A percentile compares a stretch with the other conserved stretches of the same genome.
Evolutionary conservation across 2,329 filamentous ascomycete species (phyloP).

Genomic region (Furcasterigmium sp.): DNA sequence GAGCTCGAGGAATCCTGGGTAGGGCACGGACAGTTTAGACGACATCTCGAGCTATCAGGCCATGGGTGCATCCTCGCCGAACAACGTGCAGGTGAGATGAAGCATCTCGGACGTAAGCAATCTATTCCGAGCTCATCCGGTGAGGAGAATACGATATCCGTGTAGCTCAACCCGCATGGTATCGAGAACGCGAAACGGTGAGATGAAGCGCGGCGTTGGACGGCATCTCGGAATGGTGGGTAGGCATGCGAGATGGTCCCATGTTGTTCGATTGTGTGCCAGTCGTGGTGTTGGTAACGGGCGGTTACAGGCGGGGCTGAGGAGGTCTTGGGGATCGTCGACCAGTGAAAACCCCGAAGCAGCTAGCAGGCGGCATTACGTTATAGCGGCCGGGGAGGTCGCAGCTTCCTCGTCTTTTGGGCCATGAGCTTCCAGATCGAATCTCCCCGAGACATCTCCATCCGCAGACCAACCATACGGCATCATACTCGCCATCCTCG

Average conservation of each 20-base stretch:
- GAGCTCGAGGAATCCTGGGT: not conserved
- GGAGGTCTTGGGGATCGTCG: not conserved
- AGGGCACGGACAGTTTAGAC: too few species aligned
- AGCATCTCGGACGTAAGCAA: not conserved
- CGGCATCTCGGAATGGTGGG: constrained; percentile 12
- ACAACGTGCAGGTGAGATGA: too few species aligned
- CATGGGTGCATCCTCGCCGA: too few species aligned
- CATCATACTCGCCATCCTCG: not conserved
- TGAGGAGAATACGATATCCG: too few species aligned
- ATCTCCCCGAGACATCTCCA: constrained; percentile 1
- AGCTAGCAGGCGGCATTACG: not conserved
- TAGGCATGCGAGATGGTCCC: not conserved
- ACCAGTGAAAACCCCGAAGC: not conserved
- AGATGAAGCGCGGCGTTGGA: not conserved
- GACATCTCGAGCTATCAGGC: too few species aligned
- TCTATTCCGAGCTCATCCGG: too few species aligned
- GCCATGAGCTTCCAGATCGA: not conserved
- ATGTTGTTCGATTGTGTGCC: too few species aligned
- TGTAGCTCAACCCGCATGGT: too few species aligned
- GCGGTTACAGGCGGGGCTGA: not conserved
- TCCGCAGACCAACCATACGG: not conserved
- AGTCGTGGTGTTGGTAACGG: not conserved
- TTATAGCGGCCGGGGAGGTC: constrained; percentile 1
- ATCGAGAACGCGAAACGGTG: not conserved
- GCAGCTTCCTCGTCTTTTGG: not conserved